phyloP scores from a whole-genome alignment of 2,329 filamentous ascomycete species.

The Emmonsiellopsis sp. region DNA sequence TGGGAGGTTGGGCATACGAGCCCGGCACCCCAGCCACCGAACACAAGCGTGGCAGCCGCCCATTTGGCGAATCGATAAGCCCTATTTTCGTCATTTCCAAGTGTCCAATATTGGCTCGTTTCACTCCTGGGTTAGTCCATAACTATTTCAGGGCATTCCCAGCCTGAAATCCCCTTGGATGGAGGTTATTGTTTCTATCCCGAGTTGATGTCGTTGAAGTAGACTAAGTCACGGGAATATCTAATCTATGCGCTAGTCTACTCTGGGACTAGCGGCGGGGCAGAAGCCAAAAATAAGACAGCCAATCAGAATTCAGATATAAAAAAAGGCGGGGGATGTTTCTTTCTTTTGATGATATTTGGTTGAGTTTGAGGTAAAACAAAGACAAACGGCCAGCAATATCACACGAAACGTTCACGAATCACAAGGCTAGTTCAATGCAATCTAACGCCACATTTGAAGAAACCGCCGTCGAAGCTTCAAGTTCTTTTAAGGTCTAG shows the following conservation, averaged over 20 bases:
- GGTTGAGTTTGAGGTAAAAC: too few species aligned
- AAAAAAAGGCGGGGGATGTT: too few species aligned
- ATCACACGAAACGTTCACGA: too few species aligned
- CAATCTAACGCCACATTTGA: too few species aligned
- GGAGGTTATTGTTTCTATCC: neutral
- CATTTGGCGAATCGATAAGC: conserved; percentile 1
- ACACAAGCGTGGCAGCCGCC: conserved; percentile 5
- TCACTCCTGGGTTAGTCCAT: neutral
- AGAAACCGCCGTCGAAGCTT: too few species aligned
- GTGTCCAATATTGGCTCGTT: neutral
- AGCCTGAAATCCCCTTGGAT: neutral
- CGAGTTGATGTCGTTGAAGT: neutral
- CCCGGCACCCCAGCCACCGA: conserved; percentile 1
- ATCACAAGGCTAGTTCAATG: too few species aligned
- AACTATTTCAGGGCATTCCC: neutral
- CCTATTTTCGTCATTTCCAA: neutral
- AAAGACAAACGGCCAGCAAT: too few species aligned
- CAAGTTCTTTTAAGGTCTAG: neutral
- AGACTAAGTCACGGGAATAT: neutral
- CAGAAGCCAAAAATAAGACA: too few species aligned
- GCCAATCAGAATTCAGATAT: too few species aligned
- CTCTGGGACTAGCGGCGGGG: neutral
- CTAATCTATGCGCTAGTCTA: neutral
- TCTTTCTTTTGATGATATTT: too few species aligned
- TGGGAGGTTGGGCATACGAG: neutral